These are phyloP conservation scores for Cryptococcus deneoformans DNA, from an alignment of 1,284 basidiomycete genomes.

Conservation along the genomic window DNA sequence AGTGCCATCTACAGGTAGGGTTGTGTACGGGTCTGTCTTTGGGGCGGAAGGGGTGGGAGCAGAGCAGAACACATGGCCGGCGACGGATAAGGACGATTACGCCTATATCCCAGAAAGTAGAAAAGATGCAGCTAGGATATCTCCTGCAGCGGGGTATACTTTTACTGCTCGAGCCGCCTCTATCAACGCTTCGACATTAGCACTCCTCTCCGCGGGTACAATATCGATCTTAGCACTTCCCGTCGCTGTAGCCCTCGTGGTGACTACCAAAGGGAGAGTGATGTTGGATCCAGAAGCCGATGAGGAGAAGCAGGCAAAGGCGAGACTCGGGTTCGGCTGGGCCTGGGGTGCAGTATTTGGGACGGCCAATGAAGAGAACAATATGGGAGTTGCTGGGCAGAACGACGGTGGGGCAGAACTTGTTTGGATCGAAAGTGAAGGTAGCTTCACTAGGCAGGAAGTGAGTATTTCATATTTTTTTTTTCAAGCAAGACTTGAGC, in stretches of 20 bases:
- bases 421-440: constrained; percentile 50
- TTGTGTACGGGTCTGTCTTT: constrained; percentile 2
- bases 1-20: constrained; percentile 41
- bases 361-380: constrained; percentile 33
- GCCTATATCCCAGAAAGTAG: not conserved
- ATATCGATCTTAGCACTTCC: constrained; percentile 29
- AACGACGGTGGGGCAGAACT: constrained; percentile 53
- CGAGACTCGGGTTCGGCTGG: constrained; percentile 56
- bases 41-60: not conserved
- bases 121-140: not conserved
- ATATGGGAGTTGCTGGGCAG: constrained; percentile 34
- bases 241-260: constrained; percentile 50
- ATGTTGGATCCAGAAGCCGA: constrained; percentile 67
- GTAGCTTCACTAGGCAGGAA: constrained; percentile 33
- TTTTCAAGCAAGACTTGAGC: not conserved
- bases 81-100: not conserved
- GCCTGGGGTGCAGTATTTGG: constrained; percentile 48
- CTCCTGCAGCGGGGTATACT: constrained; percentile 17
- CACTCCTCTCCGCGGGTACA: constrained; percentile 76
- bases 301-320: constrained; percentile 60
- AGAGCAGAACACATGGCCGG: constrained; percentile 12
- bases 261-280: constrained; percentile 57
- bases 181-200: constrained; percentile 91
- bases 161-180: constrained; percentile 60
- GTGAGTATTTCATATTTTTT: constrained; percentile 17